Evolutionary conservation across 129 eudicot genomes (phyloP).

Genomic region (Cynara cardunculus): DNA sequence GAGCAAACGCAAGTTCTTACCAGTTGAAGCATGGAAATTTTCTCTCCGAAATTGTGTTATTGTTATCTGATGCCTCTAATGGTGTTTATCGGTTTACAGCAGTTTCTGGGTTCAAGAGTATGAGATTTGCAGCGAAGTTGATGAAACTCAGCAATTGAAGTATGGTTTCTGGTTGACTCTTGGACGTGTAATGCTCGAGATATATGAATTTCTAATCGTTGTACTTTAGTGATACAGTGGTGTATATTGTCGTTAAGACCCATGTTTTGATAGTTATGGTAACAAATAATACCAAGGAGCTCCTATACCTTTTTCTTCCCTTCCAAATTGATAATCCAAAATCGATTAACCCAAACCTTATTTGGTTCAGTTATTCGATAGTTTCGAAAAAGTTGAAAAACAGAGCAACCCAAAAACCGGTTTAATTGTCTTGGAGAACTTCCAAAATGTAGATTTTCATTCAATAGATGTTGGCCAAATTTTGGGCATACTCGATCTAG

Average conservation of each 20-base stretch:
- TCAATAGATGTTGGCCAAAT: background rate
- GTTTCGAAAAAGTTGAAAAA: background rate
- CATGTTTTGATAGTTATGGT: slow-evolving; percentile 21
- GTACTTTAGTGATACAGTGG: slow-evolving; percentile 10
- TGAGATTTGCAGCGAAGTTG: slow-evolving; percentile 19
- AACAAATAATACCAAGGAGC: background rate
- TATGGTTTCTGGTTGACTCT: background rate
- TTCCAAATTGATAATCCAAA: background rate
- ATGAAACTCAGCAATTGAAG: background rate
- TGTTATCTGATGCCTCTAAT: background rate
- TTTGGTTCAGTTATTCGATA: background rate
- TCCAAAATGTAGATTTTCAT: background rate
- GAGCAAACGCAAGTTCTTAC: too few relatives aligned
- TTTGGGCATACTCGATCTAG: too few relatives aligned
- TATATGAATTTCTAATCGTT: slow-evolving; percentile 19
- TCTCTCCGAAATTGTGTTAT: slow-evolving; percentile 1
- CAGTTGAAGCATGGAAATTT: too few relatives aligned
- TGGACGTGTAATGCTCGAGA: slow-evolving; percentile 20
- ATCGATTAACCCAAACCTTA: background rate
- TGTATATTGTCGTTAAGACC: slow-evolving; percentile 20
- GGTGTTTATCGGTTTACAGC: slow-evolving; percentile 20
- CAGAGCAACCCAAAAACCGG: background rate
- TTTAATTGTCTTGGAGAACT: too few relatives aligned
- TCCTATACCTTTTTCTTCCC: background rate
- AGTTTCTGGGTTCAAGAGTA: slow-evolving; percentile 26